These are phyloP conservation scores for Apostasia shenzhenica DNA, from an alignment of 106 monocot species.

Conservation along the genomic window DNA sequence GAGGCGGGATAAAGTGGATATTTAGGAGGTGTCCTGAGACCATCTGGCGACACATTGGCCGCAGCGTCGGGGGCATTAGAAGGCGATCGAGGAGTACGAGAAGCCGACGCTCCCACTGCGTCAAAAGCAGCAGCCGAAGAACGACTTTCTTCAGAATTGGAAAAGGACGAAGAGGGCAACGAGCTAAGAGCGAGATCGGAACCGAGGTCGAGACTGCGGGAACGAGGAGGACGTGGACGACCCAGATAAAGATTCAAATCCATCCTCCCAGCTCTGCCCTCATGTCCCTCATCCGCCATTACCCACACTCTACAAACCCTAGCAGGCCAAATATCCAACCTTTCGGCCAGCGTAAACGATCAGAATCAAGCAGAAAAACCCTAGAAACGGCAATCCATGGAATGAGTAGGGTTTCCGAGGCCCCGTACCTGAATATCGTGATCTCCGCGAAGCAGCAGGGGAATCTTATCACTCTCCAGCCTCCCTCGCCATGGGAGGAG, in stretches of 20 bases:
- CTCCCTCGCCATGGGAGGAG: no score
- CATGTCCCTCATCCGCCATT: neutral
- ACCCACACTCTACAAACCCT: neutral
- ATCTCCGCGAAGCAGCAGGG: no score
- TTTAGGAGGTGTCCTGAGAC: neutral
- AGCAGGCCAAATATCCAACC: neutral
- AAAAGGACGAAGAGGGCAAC: neutral
- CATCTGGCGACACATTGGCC: neutral
- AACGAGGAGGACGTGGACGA: slow-evolving; percentile 24
- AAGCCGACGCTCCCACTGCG: neutral
- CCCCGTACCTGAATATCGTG: no score
- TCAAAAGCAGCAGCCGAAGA: neutral
- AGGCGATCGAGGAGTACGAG: slow-evolving; percentile 10
- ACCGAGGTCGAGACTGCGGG: slow-evolving; percentile 16
- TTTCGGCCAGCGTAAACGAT: no score
- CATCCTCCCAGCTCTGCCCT: slow-evolving; percentile 9
- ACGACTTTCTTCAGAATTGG: slow-evolving; percentile 4
- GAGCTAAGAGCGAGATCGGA: slow-evolving; percentile 38
- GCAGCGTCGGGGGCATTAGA: slow-evolving; percentile 8
- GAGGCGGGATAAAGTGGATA: no score
- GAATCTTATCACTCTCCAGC: no score
- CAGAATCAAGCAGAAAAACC: no score
- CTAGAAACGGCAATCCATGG: no score
- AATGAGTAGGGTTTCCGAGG: no score
- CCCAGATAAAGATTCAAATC: slow-evolving; percentile 67